Evolutionary conservation across 1,139 yeast species (phyloP), one percentile per base, ranked within the genome.

Genomic region (Hansenula anomala): DNA sequence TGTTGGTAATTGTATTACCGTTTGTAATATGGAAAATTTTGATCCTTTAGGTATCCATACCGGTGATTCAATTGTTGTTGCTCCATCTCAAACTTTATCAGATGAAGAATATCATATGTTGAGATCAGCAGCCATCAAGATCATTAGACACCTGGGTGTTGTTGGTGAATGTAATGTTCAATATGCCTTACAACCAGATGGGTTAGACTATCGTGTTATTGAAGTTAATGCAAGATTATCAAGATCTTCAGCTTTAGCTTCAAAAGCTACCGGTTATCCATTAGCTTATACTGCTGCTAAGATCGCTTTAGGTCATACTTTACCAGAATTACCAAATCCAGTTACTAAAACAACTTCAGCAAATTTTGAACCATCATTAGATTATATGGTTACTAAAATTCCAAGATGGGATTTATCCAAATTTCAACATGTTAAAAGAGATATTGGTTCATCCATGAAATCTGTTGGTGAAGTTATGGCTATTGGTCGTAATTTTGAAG

Each of bases 381-480:
- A 92, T 66, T 92, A 92, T 65, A 80, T 89, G 73, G 98, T 92
- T 41, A 88, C 95, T 55, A 92, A 92, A 74, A 89, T 92, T 56
- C 98, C 98, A 55, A 81, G 97, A 68, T 92, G 98, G 98, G 98
- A 92, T 71, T 73, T 92, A 64, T 69, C 92, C 48, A 92, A 92
- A 72, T 92, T 92, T 73, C 94, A 87, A 63, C 95, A 88, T 59
- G 97, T 90, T 45, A 83, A 87, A 63, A 80, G 95, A 63, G 89
- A 84, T 53, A 84, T 90, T 60, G 96, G 96, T 34, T 87, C 96
- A 23, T 81, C 97, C 36, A 92, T 92, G 98, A 92, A 92, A 67
- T 90, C 97, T 34, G 98, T 92, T 43, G 98, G 98, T 64, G 98
- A 92, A 67, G 98, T 92, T 45, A 92, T 92, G 98, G 95, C 97